phyloP scores from a whole-genome alignment of 2,329 filamentous ascomycete species.

The Venturia aucupariae region DNA sequence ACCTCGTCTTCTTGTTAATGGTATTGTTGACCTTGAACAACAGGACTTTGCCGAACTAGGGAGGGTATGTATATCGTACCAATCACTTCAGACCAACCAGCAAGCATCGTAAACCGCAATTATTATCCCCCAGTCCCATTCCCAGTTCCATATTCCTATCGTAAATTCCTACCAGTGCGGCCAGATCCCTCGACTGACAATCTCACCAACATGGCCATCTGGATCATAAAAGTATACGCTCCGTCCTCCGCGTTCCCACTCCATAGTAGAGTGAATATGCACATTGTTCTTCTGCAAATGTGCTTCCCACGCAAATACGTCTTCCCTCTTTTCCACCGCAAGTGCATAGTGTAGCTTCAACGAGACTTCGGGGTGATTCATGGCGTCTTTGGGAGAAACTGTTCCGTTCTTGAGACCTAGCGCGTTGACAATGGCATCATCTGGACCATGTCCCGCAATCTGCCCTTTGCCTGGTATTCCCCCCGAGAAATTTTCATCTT shows the following conservation, averaged over 20 bases:
- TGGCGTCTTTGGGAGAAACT: neutral
- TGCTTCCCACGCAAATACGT: constrained; percentile 22
- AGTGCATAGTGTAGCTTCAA: constrained; percentile 25
- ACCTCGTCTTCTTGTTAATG: too few species aligned
- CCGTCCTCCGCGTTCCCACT: constrained; percentile 23
- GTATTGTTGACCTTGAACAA: too few species aligned
- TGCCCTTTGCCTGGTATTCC: neutral
- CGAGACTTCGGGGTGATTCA: neutral
- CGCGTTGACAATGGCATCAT: neutral
- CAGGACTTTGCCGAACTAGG: too few species aligned
- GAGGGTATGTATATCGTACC: too few species aligned
- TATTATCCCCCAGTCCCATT: too few species aligned
- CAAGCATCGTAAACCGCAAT: too few species aligned
- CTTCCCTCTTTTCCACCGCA: constrained; percentile 20
- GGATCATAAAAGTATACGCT: constrained; percentile 26
- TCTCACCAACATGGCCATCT: constrained; percentile 25
- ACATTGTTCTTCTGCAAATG: constrained; percentile 21
- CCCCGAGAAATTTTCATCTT: neutral
- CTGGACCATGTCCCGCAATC: constrained; percentile 12
- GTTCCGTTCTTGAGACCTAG: neutral
- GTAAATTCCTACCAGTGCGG: constrained; percentile 19
- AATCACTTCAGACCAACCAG: too few species aligned
- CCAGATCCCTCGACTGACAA: constrained; percentile 25
- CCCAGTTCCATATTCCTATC: too few species aligned
- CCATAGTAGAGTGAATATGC: constrained; percentile 20